phyloP scores from a whole-genome alignment of 805 yeast species.

The Metschnikowia kunwiensis region DNA sequence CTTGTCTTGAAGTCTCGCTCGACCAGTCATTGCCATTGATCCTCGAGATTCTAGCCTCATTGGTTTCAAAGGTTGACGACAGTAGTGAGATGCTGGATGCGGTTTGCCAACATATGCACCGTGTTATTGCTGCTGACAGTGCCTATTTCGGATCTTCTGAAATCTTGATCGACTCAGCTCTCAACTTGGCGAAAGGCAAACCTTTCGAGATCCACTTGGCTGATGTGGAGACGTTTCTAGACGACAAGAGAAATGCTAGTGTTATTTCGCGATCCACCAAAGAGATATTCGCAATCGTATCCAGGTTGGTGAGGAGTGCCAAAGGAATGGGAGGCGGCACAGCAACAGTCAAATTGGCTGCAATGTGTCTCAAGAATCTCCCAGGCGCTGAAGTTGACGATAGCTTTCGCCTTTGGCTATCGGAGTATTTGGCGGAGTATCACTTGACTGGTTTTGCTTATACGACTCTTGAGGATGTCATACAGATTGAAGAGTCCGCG shows the following conservation, averaged over 20 bases:
- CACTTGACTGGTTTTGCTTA: constrained; percentile 12
- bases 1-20: constrained; percentile 1
- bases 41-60: constrained; percentile 8
- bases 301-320: constrained; percentile 1
- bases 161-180: background rate
- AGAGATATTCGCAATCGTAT: constrained; percentile 1
- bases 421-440: constrained; percentile 15
- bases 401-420: constrained; percentile 7
- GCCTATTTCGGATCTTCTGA: constrained; percentile 3
- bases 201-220: background rate
- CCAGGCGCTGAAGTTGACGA: background rate
- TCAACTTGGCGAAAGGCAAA: background rate
- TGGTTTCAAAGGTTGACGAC: background rate
- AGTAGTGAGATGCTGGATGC: background rate
- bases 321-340: background rate
- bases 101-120: background rate
- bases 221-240: constrained; percentile 6
- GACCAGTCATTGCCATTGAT: constrained; percentile 3
- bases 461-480: background rate
- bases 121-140: background rate
- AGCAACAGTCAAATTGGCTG: background rate
- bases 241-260: background rate
- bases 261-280: background rate
- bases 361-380: constrained; percentile 3
- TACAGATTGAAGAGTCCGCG: background rate